Evolutionary conservation across 2,329 filamentous ascomycete genomes (phyloP), one percentile per base, ranked within the genome.

Genomic region (Chrysoporthe cubensis): DNA sequence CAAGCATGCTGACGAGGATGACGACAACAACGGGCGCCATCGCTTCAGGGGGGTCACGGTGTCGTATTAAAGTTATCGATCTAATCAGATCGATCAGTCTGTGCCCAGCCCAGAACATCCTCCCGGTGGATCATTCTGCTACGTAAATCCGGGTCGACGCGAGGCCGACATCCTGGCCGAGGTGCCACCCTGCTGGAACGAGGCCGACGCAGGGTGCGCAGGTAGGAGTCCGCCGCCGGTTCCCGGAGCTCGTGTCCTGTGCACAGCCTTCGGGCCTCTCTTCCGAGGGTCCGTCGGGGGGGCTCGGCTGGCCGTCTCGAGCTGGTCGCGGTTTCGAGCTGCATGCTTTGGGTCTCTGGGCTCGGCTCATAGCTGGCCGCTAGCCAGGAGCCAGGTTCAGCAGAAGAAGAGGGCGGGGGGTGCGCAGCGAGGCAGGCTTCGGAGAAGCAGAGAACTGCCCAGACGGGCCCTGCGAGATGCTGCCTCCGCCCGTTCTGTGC

Each of bases 81-180:
- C 65, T 66, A 66, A 66, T 66, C 65, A 66, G 59, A 63, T 66
- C 61, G 60, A 66, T 66, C 65, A 58, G n/a, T 42, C 32, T 43
- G 52, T 42, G 52, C 43, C 52, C 26, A 26, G 26, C 26, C 43
- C 46, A 60, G 16, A 60, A 63, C 42, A 52, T 16, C 32, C 43
- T 34, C 40, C 40, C 43, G 16, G 59, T 66, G 59, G 65, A 62
- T 48, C 18, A n/a, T 34, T 52, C 26, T 21, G 54, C 32, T 66
- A 63, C 59, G 65, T 66, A 66, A 54, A 16, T 34, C 32, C 50
- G 50, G 50, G 59, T 13, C 42, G 42, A 46, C 59, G 42, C 16
- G 21, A 54, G 50, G 21, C 50, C 26, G 11, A 11, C 26, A 54
- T 54, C 50, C 50, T 54, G 26, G 50, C 50, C 26, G 50, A 8